phyloP scores from a whole-genome alignment of 108 stramenopile species.

The Craspedostauros australis region DNA sequence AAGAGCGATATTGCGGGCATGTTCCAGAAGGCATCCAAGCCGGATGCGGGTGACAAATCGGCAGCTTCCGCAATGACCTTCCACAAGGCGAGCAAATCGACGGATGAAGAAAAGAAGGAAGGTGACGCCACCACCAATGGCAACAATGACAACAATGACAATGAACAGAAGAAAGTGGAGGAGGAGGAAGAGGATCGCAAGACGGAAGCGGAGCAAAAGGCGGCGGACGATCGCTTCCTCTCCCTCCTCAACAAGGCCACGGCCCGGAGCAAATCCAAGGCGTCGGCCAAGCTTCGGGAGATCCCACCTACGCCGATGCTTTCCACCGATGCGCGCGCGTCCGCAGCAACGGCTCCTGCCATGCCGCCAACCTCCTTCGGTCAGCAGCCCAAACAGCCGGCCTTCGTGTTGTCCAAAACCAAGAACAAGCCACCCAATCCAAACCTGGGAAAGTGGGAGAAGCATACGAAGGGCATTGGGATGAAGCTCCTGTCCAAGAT shows the following conservation, averaged over 20 bases:
- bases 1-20: too few relatives aligned
- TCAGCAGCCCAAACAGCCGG: background rate
- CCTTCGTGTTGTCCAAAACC: background rate
- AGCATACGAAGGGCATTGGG: slow-evolving; percentile 94
- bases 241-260: slow-evolving; percentile 13
- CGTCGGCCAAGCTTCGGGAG: too few relatives aligned
- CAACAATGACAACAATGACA: background rate
- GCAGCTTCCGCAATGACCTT: too few relatives aligned
- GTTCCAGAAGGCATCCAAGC: too few relatives aligned
- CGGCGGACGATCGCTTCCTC: slow-evolving; percentile 26
- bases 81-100: background rate
- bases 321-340: background rate
- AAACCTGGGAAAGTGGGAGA: slow-evolving; percentile 82
- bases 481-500: slow-evolving; percentile 86
- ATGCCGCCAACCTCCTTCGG: background rate
- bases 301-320: background rate
- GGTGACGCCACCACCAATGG: too few relatives aligned
- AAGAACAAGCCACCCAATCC: background rate
- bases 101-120: slow-evolving; percentile 3
- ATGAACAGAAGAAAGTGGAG: slow-evolving; percentile 2
- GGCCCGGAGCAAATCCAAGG: slow-evolving; percentile 8
- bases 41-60: too few relatives aligned
- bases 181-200: background rate
- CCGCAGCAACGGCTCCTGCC: background rate
- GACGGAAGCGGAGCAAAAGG: slow-evolving; percentile 21